Percentiles rank a stretch among this genome's conserved stretches.
phyloP scores from a whole-genome alignment of 2,329 filamentous ascomycete genomes.

The Magnaporthales sp. region DNA sequence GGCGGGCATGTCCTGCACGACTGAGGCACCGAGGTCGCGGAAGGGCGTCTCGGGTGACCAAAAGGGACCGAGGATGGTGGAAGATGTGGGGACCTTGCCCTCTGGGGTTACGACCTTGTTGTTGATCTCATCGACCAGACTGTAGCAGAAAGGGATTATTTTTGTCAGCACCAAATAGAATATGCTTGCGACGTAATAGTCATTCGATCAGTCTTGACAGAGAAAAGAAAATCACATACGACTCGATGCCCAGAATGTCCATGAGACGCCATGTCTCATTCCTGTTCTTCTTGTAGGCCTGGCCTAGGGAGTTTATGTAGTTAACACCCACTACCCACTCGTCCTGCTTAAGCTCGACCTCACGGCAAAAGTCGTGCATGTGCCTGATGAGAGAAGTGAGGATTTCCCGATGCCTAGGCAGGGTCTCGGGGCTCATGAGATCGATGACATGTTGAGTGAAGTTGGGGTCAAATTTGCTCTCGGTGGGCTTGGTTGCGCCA shows the following conservation, averaged over 20 bases:
- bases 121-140: conserved; percentile 73
- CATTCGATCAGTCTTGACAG: not conserved
- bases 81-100: conserved; percentile 54
- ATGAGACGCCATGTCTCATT: conserved; percentile 69
- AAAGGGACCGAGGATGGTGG: conserved; percentile 78
- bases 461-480: conserved; percentile 56
- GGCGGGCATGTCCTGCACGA: conserved; percentile 43
- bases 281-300: conserved; percentile 50
- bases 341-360: conserved; percentile 69
- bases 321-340: conserved; percentile 63
- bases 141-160: conserved; percentile 14
- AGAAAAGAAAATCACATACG: conserved; percentile 24
- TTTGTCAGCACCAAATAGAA: not conserved
- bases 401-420: conserved; percentile 59
- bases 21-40: conserved; percentile 60
- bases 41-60: conserved; percentile 67
- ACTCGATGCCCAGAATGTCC: conserved; percentile 68
- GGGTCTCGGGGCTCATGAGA: conserved; percentile 63
- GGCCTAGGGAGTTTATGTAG: conserved; percentile 58
- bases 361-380: conserved; percentile 73
- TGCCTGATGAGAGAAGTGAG: conserved; percentile 62
- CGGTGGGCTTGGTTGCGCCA: conserved; percentile 7
- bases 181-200: not conserved
- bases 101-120: conserved; percentile 49
- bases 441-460: conserved; percentile 70